Evolutionary conservation across 1,139 yeast genomes (phyloP), one percentile per base, ranked within the genome.

Genomic region (Citeromyces hawaiiensis): DNA sequence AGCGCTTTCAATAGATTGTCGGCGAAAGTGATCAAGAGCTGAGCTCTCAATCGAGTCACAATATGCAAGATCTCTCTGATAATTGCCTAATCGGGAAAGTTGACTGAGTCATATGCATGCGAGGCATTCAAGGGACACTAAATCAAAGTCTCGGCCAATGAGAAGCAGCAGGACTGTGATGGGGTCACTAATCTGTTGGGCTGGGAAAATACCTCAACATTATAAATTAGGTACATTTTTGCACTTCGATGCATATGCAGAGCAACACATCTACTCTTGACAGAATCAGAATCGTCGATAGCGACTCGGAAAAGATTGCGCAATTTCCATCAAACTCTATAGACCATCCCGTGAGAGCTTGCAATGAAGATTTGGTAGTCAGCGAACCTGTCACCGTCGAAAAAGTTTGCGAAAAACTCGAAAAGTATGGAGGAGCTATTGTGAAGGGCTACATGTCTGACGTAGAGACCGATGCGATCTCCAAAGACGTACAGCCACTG

Each of bases 401-500:
- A 23, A 32, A 36, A 35, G 41, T 46, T 19, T 41, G 35, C 18
- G 42, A 41, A 13, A 43, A 42, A 36, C 31, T 47, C n/a, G 46
- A 47, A 36, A 38, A 31, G 17, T 35, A 35, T n/a, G 57, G 57
- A 15, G 57, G 51, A n/a, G 47, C 51, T 38, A 43, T 53, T 14
- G 50, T 54, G 10, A 46, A 46, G 34, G 43, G 48, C 36, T 49
- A 43, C 32, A 35, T 52, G n/a, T 32, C 43, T 2, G 16, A 16
- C 13, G 46, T 41, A 3, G 41, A 40, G 8, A 35, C 46, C 35
- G 47, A 47, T n/a, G 36, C 42, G 8, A 47, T 54, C 15, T 37
- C 43, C 10, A 21, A 38, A 4, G 57, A 54, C 5, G 42, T 51
- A 13, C 43, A 45, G 6, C 58, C 57, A 6, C 41, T 42, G 35